Evolutionary conservation across 495 filamentous ascomycete species (phyloP), one percentile per base, ranked within the genome.

Genomic region (Trichoderma erinaceum): DNA sequence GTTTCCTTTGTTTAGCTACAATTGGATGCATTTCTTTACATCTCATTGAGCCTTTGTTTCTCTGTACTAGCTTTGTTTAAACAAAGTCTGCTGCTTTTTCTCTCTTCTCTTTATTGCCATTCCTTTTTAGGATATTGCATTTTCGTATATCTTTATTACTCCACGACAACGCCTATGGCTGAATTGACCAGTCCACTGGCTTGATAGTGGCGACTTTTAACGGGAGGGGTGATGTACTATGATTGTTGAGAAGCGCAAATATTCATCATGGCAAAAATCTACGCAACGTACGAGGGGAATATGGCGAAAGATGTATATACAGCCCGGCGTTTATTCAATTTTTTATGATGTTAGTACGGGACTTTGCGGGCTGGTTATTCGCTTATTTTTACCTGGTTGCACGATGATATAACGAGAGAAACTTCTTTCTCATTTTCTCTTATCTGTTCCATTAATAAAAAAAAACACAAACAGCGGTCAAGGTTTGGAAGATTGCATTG

Each of bases 201-300:
- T 27, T 13, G 27, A 13, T 11, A 48, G n/a, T 61, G 56, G 56
- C 1, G 13, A 25, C 6, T 61, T 61, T 32, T 6, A 61, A 61
- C 10, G 4, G 25, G 56, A 61, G 56, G 56, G 15, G 11, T 23
- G 56, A 32, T 35, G 10, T 35, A 61, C 56, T 61, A 61, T 61
- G 56, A 61, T 61, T 61, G 56, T 61, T 61, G 56, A 32, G 27
- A 61, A 58, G 21, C 56, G 11, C 56, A 61, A 61, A 61, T 61
- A 32, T 61, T 61, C 56, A 61, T 61, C 50, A 56, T n/a, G 56
- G 56, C 56, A 61, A 32, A 12, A 32, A 12, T 35, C 29, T 29
- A 61, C 7, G 27, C 13, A 61, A 61, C 56, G 56, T 13, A 61
- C 56, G 56, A 61, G n/a, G 27, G 56, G 35, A 61, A 61, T 61